These are phyloP conservation scores for Daldinia caldariorum DNA, from an alignment of 495 filamentous ascomycete genomes.

Conservation along the genomic window DNA sequence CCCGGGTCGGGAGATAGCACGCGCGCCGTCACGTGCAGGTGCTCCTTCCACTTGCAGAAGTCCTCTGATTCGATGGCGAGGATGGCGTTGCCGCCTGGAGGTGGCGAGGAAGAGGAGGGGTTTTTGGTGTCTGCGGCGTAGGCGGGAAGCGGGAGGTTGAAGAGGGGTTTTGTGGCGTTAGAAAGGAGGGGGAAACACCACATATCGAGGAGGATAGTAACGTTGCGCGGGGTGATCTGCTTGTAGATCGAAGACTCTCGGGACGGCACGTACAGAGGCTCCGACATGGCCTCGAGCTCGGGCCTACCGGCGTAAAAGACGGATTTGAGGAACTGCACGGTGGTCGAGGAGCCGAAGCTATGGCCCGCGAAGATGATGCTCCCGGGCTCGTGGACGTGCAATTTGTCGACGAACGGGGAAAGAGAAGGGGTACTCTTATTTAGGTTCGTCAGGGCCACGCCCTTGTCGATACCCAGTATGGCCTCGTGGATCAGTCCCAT, in stretches of 20 bases:
- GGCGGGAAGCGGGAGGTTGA: slow-evolving; percentile 71
- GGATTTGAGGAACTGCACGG: slow-evolving; percentile 77
- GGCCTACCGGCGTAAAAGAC: slow-evolving; percentile 66
- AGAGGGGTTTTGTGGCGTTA: slow-evolving; percentile 63
- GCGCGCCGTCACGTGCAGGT: slow-evolving; percentile 68
- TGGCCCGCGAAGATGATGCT: slow-evolving; percentile 76
- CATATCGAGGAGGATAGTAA: slow-evolving; percentile 73
- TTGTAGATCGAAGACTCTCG: slow-evolving; percentile 57
- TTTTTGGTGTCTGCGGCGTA: slow-evolving; percentile 53
- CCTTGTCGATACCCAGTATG: slow-evolving; percentile 67
- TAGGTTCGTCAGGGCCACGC: slow-evolving; percentile 54
- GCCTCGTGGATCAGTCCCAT: slow-evolving; percentile 70
- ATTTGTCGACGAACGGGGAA: slow-evolving; percentile 58
- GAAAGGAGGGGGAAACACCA: slow-evolving; percentile 76
- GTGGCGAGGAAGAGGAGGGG: slow-evolving; percentile 11
- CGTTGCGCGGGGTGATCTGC: slow-evolving; percentile 71
- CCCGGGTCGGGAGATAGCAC: slow-evolving; percentile 63
- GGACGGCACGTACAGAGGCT: slow-evolving; percentile 61
- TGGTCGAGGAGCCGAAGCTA: slow-evolving; percentile 77
- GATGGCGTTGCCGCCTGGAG: slow-evolving; percentile 59
- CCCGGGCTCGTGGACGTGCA: slow-evolving; percentile 75
- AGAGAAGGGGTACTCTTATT: slow-evolving; percentile 61
- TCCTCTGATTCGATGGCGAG: slow-evolving; percentile 73
- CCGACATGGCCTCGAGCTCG: slow-evolving; percentile 43
- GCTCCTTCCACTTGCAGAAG: slow-evolving; percentile 76